These are phyloP conservation scores for Phialophora expanda DNA, from an alignment of 2,329 filamentous ascomycete genomes.

Conservation along the genomic window DNA sequence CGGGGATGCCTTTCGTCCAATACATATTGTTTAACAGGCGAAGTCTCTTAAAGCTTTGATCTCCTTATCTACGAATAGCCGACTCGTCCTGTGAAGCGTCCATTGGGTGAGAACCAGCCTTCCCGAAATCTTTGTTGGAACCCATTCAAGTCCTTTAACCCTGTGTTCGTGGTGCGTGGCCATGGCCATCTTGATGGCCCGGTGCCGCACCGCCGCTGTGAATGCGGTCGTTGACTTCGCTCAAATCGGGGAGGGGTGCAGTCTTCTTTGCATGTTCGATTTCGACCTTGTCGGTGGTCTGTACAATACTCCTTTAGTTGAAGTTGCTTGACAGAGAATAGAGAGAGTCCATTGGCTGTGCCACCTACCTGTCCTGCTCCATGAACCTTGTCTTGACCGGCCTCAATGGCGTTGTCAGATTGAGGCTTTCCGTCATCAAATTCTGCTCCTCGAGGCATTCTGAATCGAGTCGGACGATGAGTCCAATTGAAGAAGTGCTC, in stretches of 20 bases:
- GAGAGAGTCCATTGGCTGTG: constrained; percentile 25
- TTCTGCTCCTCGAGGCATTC: constrained; percentile 50
- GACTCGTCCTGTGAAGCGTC: not conserved
- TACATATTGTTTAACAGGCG: not conserved
- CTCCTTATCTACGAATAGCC: constrained; percentile 42
- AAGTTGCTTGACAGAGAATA: constrained; percentile 21
- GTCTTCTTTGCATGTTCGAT: constrained; percentile 44
- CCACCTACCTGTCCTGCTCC: constrained; percentile 42
- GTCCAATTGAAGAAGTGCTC: constrained; percentile 5
- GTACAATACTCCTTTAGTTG: not conserved
- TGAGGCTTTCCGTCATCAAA: constrained; percentile 46
- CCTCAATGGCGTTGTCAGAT: constrained; percentile 49
- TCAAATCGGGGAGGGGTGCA: constrained; percentile 46
- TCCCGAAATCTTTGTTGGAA: not conserved
- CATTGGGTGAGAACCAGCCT: not conserved
- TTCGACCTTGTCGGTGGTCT: constrained; percentile 33
- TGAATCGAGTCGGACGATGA: not conserved
- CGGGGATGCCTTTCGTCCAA: not conserved
- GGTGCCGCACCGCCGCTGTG: constrained; percentile 40
- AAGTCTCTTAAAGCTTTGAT: constrained; percentile 44
- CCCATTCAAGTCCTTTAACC: not conserved
- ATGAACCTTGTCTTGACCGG: constrained; percentile 45
- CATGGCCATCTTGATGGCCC: constrained; percentile 41
- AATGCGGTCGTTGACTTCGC: constrained; percentile 38
- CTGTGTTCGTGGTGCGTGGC: not conserved